These are phyloP conservation scores for Globisporangium spiculum DNA, from an alignment of 352 stramenopile species.

Conservation along the genomic window DNA sequence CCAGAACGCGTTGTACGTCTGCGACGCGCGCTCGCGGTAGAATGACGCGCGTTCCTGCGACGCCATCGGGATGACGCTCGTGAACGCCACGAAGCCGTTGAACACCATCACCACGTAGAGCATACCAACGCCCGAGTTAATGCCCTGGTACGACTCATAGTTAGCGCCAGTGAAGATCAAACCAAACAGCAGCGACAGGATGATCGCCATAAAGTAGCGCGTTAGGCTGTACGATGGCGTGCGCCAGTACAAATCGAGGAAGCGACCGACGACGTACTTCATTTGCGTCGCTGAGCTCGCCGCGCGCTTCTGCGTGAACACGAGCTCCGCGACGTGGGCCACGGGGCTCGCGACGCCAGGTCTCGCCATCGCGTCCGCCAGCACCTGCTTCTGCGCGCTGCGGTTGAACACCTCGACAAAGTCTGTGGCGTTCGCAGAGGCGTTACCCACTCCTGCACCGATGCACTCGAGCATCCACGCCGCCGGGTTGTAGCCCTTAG, in stretches of 20 bases:
- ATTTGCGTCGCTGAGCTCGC: constrained; percentile 13
- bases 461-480: constrained; percentile 25
- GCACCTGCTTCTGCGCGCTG: constrained; percentile 16
- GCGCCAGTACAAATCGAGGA: constrained; percentile 30
- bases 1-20: constrained; percentile 79
- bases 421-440: constrained; percentile 12
- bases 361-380: not conserved
- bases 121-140: too few species aligned
- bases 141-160: too few species aligned
- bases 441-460: constrained; percentile 30
- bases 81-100: constrained; percentile 50
- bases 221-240: constrained; percentile 69
- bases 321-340: not conserved
- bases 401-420: constrained; percentile 37
- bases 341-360: not conserved
- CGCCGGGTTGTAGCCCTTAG: constrained; percentile 29
- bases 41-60: constrained; percentile 53
- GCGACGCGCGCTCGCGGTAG: constrained; percentile 56
- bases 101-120: too few species aligned
- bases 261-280: constrained; percentile 22
- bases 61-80: constrained; percentile 63
- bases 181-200: too few species aligned
- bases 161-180: too few species aligned
- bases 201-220: too few species aligned
- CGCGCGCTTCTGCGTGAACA: constrained; percentile 21